Base-by-base conservation (phyloP, 495 filamentous ascomycete genomes). In the Penicillium manginii region DNA sequence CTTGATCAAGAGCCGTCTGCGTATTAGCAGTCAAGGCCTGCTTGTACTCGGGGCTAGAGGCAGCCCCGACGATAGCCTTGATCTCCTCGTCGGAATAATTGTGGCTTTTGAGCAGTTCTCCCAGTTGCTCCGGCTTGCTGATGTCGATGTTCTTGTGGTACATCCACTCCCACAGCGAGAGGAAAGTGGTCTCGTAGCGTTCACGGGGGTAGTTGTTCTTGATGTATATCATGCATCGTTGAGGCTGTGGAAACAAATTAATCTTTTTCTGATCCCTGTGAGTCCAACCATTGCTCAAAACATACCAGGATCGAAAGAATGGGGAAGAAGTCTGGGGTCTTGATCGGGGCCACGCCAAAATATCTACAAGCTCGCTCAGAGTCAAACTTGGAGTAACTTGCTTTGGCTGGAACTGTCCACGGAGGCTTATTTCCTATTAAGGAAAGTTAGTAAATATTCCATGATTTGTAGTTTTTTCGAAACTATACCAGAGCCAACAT, bases 351-450 rank as follows among this genome's bases (percentile, higher is more conserved):
- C 8, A 81, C 68, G 3, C 82, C 81, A 42, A 83, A 83, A 68
- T 84, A 83, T 56, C 71, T 71, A 54, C 78, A 75, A 32, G 86
- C 78, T n/a, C 88, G 83, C 6, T 62, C 60, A 4, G 63, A 63
- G 67, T 91, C 89, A 63, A 77, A 82, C 33, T 60, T 48, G 32
- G 73, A 72, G 65, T 91, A 85, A 10, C 54, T 61, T 15, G 81
- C 85, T 76, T 92, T 91, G 45, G 84, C 84, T 5, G 86, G 84
- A 26, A 88, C 70, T 2, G 77, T 82, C 86, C 87, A 90, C 5
- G 90, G 90, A 0, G 90, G 90, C 57, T 84, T 85, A 73, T 93
- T 92, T 39, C 88, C 87, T 84, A 53, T 39, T 8, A 31, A 2
- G 0, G 31, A 18, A 11, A 14, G 14, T 22, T 2, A 22, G 46